A percentile compares a stretch with the other conserved stretches of the same genome.
Evolutionary conservation across 208 protist species (phyloP).

Genomic region (Crithidia expoeki): DNA sequence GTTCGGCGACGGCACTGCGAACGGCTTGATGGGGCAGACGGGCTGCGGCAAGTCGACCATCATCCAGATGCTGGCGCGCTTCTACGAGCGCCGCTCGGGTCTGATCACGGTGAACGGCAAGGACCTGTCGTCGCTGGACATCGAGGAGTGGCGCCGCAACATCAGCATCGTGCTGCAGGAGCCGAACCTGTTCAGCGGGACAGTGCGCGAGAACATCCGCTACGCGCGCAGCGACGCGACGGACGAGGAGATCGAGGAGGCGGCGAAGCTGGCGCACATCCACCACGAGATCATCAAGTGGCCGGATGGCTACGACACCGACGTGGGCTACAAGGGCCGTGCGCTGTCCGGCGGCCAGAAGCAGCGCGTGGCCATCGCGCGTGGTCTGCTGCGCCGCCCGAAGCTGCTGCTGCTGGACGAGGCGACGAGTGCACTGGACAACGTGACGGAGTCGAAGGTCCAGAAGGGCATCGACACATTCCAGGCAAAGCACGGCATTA

Average conservation of each 20-base stretch:
- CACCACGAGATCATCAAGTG: too few species aligned
- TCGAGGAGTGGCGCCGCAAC: constrained; percentile 62
- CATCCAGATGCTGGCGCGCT: constrained; percentile 67
- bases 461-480: constrained; percentile 62
- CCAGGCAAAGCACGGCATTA: constrained; percentile 47
- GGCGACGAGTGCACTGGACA: too few species aligned
- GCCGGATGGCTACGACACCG: too few species aligned
- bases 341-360: constrained; percentile 74
- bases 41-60: constrained; percentile 89
- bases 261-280: constrained; percentile 47
- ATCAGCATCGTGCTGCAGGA: constrained; percentile 86
- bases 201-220: constrained; percentile 92
- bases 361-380: constrained; percentile 73
- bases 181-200: constrained; percentile 91
- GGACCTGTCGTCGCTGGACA: too few species aligned
- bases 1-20: constrained; percentile 54
- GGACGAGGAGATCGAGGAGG: constrained; percentile 68
- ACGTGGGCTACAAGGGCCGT: too few species aligned
- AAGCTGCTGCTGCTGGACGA: constrained; percentile 83
- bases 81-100: too few species aligned
- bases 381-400: constrained; percentile 65
- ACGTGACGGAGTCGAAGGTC: constrained; percentile 75
- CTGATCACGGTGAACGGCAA: too few species aligned
- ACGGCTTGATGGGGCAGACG: constrained; percentile 84
- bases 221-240: constrained; percentile 65